Base-by-base conservation (phyloP, 2,329 filamentous ascomycete species). In the Neophaeococcomyces mojaviensis region DNA sequence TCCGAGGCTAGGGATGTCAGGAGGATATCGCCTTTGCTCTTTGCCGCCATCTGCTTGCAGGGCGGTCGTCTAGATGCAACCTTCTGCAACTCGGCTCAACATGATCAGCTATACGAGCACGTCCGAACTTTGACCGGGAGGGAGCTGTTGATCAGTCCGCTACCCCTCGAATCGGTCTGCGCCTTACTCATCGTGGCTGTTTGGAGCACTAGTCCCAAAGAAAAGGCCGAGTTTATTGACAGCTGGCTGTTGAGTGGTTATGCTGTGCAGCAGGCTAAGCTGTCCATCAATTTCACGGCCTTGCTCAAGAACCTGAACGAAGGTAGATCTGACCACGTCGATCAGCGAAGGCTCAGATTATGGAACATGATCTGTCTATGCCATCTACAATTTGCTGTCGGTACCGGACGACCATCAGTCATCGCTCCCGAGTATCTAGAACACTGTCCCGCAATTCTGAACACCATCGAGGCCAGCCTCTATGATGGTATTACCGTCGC, bases 241-340 rank as follows among this genome's bases (percentile, higher is more conserved):
- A 44, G 41, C 24, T 44, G 41, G 41, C 33, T 44, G 4, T 36
- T 44, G 41, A 44, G 41, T 37, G 41, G 41, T n/a, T 44, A 44
- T 30, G 41, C 41, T 19, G 41, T 44, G 10, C 41, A 44, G 22
- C 41, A 44, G 16, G 41, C 41, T 12, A 44, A 36, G 19, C 16
- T 44, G 20, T 36, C 41, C 13, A 44, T 44, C 41, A 44, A 44
- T 20, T 44, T 44, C 22, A 35, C 41, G 18, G 13, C 19, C 19
- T 32, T 44, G 19, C 33, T 44, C 12, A 44, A 44, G 20, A 36
- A 44, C 22, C 24, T 44, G 13, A 44, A 37, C 15, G 41, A 44
- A 30, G 32, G 41, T n/a, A 44, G 20, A 13, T 32, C 41, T 32
- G 41, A 44, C n/a, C 41, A 44, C 18, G 18, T 44, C 41, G 41